Evolutionary conservation across 257 asterid species (phyloP).

Genomic region (Osmanthus fragrans): DNA sequence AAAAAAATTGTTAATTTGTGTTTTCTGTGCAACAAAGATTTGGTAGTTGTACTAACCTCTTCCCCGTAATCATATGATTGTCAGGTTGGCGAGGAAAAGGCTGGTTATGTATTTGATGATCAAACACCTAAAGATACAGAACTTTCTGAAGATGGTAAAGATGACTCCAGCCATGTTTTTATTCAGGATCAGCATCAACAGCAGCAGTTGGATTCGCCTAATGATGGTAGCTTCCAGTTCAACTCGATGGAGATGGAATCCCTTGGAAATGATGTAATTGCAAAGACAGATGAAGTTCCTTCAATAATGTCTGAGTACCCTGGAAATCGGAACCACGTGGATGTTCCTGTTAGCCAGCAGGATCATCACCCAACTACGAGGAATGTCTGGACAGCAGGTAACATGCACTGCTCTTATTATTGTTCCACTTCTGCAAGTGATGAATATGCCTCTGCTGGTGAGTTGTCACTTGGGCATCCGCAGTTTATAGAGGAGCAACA

Average conservation of each 20-base stretch:
- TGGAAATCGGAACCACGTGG: constrained; percentile 42
- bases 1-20: neutral
- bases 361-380: constrained; percentile 41
- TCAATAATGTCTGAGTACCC: constrained; percentile 44
- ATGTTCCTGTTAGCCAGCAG: constrained; percentile 45
- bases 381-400: constrained; percentile 64
- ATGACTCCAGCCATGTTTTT: constrained; percentile 33
- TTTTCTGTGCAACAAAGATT: constrained; percentile 4
- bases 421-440: constrained; percentile 45
- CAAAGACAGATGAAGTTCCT: constrained; percentile 41
- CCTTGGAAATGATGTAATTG: constrained; percentile 32
- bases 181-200: constrained; percentile 43
- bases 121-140: constrained; percentile 27
- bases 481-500: constrained; percentile 56
- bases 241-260: constrained; percentile 48
- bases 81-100: constrained; percentile 42
- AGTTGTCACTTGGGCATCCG: constrained; percentile 59
- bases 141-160: constrained; percentile 39
- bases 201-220: constrained; percentile 40
- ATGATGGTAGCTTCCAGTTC: constrained; percentile 38
- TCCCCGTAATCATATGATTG: constrained; percentile 19
- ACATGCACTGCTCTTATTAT: constrained; percentile 53
- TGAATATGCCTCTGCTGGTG: constrained; percentile 56
- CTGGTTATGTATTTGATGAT: constrained; percentile 34
- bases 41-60: constrained; percentile 13